Evolutionary conservation across 495 filamentous ascomycete species (phyloP).

Genomic region (Penicillium lagena): DNA sequence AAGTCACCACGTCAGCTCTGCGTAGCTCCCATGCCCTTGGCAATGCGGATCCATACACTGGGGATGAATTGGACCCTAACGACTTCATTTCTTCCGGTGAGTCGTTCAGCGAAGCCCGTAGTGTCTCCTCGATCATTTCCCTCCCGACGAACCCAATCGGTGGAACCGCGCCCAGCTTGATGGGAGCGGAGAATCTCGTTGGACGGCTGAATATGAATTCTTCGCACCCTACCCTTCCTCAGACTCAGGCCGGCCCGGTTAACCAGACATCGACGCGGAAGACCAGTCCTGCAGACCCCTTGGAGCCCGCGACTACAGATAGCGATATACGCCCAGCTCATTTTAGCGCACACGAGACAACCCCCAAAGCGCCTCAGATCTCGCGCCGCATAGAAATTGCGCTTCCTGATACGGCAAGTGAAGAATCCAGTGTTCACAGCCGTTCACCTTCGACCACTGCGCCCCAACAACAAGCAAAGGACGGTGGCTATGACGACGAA

Average conservation of each 20-base stretch:
- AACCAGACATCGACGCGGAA: conserved; percentile 26
- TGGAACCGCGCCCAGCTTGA: conserved; percentile 50
- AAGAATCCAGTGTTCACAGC: conserved; percentile 25
- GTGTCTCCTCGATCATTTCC: conserved; percentile 35
- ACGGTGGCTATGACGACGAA: conserved; percentile 21
- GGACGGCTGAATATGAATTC: conserved; percentile 64
- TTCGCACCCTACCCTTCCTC: conserved; percentile 23
- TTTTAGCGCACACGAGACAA: conserved; percentile 11
- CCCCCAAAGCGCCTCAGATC: conserved; percentile 28
- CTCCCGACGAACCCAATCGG: conserved; percentile 33
- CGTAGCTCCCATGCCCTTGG: conserved; percentile 54
- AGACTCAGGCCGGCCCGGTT: conserved; percentile 23
- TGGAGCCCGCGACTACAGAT: conserved; percentile 10
- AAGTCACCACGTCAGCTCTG: conserved; percentile 66
- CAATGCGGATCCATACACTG: conserved; percentile 18
- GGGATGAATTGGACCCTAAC: conserved; percentile 20
- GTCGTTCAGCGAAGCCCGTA: conserved; percentile 36
- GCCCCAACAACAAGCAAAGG: background rate
- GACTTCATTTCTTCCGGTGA: conserved; percentile 39
- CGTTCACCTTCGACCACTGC: background rate
- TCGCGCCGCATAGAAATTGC: conserved; percentile 31
- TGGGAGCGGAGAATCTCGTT: conserved; percentile 62
- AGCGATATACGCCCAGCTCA: conserved; percentile 9
- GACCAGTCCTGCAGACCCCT: conserved; percentile 23
- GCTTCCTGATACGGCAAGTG: conserved; percentile 39